Evolutionary conservation across 139 green algal species (phyloP).

Genomic region (Chloropicon primus): DNA sequence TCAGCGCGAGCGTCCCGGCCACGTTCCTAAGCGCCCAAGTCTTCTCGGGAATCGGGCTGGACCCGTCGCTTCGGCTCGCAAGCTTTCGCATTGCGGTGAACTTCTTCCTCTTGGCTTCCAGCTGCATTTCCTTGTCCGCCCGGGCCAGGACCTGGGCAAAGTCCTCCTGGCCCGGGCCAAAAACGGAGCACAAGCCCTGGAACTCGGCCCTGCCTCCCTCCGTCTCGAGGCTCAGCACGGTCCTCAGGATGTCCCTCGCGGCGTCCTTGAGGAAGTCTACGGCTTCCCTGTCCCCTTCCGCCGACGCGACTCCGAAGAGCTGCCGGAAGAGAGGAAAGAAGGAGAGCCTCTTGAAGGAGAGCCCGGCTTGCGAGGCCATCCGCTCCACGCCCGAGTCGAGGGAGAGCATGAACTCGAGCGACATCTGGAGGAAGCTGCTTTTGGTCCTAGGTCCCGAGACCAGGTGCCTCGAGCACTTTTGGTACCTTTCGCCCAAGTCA

Average conservation of each 20-base stretch:
- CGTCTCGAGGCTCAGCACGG: background rate
- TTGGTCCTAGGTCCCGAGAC: background rate
- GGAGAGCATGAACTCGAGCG: background rate
- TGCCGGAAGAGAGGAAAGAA: background rate
- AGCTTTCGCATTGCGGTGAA: background rate
- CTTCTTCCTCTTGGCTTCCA: background rate
- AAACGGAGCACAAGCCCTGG: background rate
- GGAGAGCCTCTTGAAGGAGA: background rate
- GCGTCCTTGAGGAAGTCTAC: background rate
- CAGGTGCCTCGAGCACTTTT: background rate
- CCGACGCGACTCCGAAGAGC: background rate
- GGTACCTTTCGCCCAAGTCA: background rate
- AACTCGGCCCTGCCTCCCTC: background rate
- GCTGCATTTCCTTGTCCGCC: background rate
- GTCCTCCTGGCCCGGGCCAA: background rate
- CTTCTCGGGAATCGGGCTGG: constrained; percentile 28
- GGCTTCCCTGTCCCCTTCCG: background rate
- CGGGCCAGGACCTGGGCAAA: background rate
- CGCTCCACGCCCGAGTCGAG: background rate
- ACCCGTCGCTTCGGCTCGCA: background rate
- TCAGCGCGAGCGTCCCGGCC: constrained; percentile 25
- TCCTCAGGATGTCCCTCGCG: background rate
- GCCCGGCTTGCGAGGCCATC: background rate
- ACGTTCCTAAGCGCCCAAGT: constrained; percentile 43
- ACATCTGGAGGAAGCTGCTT: background rate